Evolutionary conservation across 805 yeast species (phyloP).

Genomic region (Candida taoyuanica): DNA sequence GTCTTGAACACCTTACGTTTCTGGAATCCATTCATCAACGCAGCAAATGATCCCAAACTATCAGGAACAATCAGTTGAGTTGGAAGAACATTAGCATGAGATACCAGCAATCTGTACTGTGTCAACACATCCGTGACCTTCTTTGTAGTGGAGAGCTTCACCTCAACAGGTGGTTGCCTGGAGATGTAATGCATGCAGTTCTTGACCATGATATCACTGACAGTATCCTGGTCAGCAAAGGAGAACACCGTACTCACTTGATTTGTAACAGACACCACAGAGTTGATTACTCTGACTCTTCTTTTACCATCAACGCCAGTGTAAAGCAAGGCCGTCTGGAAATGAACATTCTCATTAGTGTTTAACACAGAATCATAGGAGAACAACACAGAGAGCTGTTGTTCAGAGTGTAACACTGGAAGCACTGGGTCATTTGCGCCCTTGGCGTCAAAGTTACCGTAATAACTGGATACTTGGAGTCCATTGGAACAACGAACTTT

Average conservation of each 20-base stretch:
- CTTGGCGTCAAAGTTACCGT: constrained; percentile 47
- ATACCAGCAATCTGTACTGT: constrained; percentile 47
- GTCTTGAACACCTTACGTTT: constrained; percentile 59
- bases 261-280: constrained; percentile 76
- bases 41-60: constrained; percentile 65
- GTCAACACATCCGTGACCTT: constrained; percentile 54
- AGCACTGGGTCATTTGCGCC: constrained; percentile 57
- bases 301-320: constrained; percentile 74
- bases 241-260: constrained; percentile 68
- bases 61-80: constrained; percentile 79
- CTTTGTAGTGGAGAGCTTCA: constrained; percentile 47
- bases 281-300: constrained; percentile 81
- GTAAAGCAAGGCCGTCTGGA: constrained; percentile 86
- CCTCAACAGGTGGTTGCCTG: constrained; percentile 41
- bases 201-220: constrained; percentile 48
- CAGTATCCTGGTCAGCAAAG: constrained; percentile 73
- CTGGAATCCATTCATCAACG: constrained; percentile 61
- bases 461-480: constrained; percentile 70
- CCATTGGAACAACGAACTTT: constrained; percentile 88
- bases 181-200: constrained; percentile 39
- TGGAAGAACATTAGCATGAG: constrained; percentile 40
- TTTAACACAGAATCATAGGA: constrained; percentile 72
- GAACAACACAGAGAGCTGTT: constrained; percentile 66
- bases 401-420: constrained; percentile 60
- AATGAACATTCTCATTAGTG: constrained; percentile 72